Base-by-base conservation (phyloP, 352 stramenopile species). In the Salisapilia sapeloensis region DNA sequence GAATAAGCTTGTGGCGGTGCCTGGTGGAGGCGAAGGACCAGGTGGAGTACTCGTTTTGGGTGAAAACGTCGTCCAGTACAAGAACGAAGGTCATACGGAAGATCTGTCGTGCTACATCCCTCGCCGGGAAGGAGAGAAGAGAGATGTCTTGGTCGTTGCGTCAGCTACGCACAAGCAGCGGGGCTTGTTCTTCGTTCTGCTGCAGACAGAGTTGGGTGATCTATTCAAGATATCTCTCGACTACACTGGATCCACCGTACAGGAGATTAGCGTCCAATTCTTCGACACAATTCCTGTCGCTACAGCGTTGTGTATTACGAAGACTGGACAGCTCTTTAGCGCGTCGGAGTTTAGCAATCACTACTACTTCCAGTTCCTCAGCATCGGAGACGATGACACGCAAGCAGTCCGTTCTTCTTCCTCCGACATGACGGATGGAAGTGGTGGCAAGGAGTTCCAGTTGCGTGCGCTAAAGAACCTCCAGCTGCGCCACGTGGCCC, bases 141-240 rank as follows among this genome's bases (percentile, higher is more conserved):
- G 86, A 14, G 79, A 83, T 16, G 63, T 96, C 31, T 36, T 99
- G 13, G 92, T 98, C 38, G 95, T 95, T 0, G 66, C 72, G 4
- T 64, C 91, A 1, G 78, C 84, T 2, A 89, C 96, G 6, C 84
- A 98, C 56, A 89, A 96, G 47, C 86, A 97, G 37, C 62, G 75
- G 29, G 75, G 90, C 42, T 71, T 98, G 32, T 98, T 98, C 44
- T 99, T 99, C 62, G 94, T 96, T 27, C 44, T 99, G 17, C 50
- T 97, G 15, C 96, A 99, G 63, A 96, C 81, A 1, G 96, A 99
- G 52, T 57, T 97, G 17, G 96, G 96, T 20, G 96, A 99, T 63
- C 52, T 99, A 19, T 99, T 97, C 76, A 98, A 98, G 55, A 83
- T 99, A 18, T 96, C 85, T 21, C 59, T 98, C 10, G 65, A 84